Conservation (phyloP, 345 rosid species). For the Corchorus olitorius region DNA sequence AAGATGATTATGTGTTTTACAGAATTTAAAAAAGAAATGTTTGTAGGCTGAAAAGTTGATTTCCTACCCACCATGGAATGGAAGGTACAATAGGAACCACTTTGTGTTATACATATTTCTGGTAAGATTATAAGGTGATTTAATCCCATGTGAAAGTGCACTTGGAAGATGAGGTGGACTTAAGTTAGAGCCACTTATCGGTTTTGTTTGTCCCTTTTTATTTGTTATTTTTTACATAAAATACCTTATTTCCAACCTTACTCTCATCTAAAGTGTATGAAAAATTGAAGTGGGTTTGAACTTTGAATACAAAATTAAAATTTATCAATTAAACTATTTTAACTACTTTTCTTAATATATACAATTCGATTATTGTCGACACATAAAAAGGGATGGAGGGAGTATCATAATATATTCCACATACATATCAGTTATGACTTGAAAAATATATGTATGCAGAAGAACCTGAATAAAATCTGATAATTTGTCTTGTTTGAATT, state of each 20-base stretch:
- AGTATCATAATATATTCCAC: not conserved
- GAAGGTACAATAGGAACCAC: constrained; percentile 24
- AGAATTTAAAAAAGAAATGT: not conserved
- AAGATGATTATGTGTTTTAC: constrained; percentile 21
- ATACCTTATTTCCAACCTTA: no score
- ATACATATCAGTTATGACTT: not conserved
- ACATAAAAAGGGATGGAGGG: no score
- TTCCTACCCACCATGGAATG: constrained; percentile 33
- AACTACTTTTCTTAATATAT: no score
- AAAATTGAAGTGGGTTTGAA: no score
- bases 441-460: not conserved
- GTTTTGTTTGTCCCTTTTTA: no score
- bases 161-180: constrained; percentile 33
- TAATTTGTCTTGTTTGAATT: not conserved
- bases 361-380: no score
- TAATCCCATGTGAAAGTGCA: constrained; percentile 26
- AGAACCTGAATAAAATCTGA: not conserved
- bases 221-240: no score
- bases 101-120: constrained; percentile 12
- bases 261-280: no score
- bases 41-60: constrained; percentile 12
- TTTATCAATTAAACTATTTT: no score
- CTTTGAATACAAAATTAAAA: no score
- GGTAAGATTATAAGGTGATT: constrained; percentile 37
- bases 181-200: no score